Evolutionary conservation across 2,329 filamentous ascomycete genomes (phyloP), one percentile per base, ranked within the genome.

Genomic region (Trichoderma sp.): DNA sequence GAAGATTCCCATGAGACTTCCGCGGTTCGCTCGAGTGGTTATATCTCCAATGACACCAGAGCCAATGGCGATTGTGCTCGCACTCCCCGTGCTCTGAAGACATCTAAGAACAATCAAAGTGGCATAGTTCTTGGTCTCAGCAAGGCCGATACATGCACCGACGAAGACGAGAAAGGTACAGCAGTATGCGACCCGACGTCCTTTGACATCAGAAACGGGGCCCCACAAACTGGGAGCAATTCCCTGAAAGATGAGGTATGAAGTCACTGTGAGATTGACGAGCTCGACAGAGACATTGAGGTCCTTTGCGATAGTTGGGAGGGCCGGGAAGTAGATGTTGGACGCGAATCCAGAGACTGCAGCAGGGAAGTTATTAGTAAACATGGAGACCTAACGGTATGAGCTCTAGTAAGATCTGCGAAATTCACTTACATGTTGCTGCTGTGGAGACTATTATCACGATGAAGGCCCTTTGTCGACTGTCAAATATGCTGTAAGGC

Each of bases 11-110:
- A 91, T 85, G 74, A 89, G 89, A 36, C 84, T 81, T 4, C 89
- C 89, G 71, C 91, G 82, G 76, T 93, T 90, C 0, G 86, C 86
- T 3, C 86, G 86, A 0, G 89, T 91, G 9, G 87, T 83, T 6
- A 91, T 83, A 75, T 93, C 91, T 0, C 88, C 88, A 1, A 93
- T 85, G 0, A 92, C 86, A 0, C 87, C 90, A n/a, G 80, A 80
- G 24, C 81, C 82, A 5, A 93, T 82, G 0, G 90, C 86, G 4
- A 91, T 83, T 0, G 89, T 91, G 3, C 86, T 87, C 66, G 86
- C 88, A 43, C 85, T 89, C 0, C 90, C 89, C 0, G 86, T 84
- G 11, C 85, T 88, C 75, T 91, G 89, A 2, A 90, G 76, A 74
- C 85, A 86, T 7, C 89, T 82, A 2, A 90, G 78, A 1, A 87